Base-by-base conservation (phyloP, 2,329 filamentous ascomycete species). In the Blastomyces parvus region DNA sequence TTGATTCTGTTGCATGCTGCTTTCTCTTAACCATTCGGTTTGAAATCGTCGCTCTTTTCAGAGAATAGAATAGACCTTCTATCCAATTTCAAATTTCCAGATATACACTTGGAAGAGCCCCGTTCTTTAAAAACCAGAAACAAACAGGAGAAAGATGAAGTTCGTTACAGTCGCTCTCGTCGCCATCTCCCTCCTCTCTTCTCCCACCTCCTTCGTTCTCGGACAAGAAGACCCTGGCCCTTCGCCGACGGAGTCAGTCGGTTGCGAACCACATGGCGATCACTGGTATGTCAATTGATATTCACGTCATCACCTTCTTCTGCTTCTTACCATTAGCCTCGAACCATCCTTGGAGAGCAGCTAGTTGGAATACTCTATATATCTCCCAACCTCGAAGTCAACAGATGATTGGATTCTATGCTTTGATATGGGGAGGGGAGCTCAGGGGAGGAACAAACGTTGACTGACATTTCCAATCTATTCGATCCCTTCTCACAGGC, bases 201-300 rank as follows among this genome's bases (percentile, higher is more conserved):
- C 44, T 67, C 53, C 62, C 67, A 27, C 63, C 64, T 14, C 14
- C n/a, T 42, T 59, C 22, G 42, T 71, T n/a, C 42, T 66, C 8
- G 67, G 67, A 33, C 61, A 70, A 57, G 64, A 70, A 44, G 65
- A 68, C 33, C 69, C 69, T 0, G 70, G 70, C 14, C 70, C 70
- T 46, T 72, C 69, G n/a, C 71, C 71, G n/a, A 72, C 70, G 3
- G 69, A 66, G 25, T 73, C 62, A 33, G 25, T 59, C 14, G 64
- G 64, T n/a, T 64, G 62, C 40, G 50, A 61, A 27, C 64, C 62
- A 2, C 64, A 65, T 61, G 64, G 62, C 40, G 64, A 65, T 56
- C 64, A 65, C 56, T 65, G 64, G 64, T 65, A 46, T 60, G 64
- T 11, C 27, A 14, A 56, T 36, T 9, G 52, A 36, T 36, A 36